Conservation (phyloP, 2,329 filamentous ascomycete species). For the Diplodia seriata region DNA sequence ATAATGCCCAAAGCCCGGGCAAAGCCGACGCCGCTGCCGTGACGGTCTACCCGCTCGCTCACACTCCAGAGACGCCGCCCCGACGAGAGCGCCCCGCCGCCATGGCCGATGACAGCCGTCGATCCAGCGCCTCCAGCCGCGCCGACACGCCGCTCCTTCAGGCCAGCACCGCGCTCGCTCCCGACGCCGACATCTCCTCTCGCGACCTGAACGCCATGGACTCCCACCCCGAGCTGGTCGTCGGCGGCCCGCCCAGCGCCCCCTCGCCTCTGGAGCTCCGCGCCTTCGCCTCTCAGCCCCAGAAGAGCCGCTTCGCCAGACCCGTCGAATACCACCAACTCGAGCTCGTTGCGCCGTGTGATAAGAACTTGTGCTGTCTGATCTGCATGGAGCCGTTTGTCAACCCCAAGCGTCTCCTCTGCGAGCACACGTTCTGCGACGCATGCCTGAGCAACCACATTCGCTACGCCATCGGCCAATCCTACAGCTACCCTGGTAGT, state of each 20-base stretch:
- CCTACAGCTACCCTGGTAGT: constrained; percentile 24
- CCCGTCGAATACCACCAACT: constrained; percentile 63
- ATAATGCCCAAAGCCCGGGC: constrained; percentile 25
- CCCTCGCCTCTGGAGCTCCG: constrained; percentile 49
- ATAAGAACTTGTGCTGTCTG: constrained; percentile 68
- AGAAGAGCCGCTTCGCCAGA: constrained; percentile 44
- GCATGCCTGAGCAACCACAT: constrained; percentile 59
- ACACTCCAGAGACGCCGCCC: constrained; percentile 5
- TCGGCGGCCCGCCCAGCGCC: constrained; percentile 48
- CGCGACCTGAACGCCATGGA: constrained; percentile 39
- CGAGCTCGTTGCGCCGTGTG: constrained; percentile 63
- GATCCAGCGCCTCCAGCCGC: constrained; percentile 45
- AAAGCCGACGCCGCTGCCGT: not conserved
- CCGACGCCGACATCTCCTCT: constrained; percentile 34
- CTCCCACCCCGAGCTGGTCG: constrained; percentile 36
- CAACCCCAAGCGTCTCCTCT: constrained; percentile 63
- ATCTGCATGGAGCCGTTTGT: constrained; percentile 70
- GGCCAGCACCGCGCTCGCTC: constrained; percentile 32
- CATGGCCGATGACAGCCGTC: constrained; percentile 47
- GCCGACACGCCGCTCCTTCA: constrained; percentile 37
- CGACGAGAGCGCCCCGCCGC: constrained; percentile 9
- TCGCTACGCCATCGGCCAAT: constrained; percentile 11
- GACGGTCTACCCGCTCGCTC: not conserved
- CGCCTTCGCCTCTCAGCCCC: constrained; percentile 48
- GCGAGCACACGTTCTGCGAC: constrained; percentile 69